A percentile compares a stretch with the other conserved stretches of the same genome.
These are phyloP conservation scores for Aspergillus costaricaensis DNA, from an alignment of 2,329 filamentous ascomycete genomes.

Conservation along the genomic window DNA sequence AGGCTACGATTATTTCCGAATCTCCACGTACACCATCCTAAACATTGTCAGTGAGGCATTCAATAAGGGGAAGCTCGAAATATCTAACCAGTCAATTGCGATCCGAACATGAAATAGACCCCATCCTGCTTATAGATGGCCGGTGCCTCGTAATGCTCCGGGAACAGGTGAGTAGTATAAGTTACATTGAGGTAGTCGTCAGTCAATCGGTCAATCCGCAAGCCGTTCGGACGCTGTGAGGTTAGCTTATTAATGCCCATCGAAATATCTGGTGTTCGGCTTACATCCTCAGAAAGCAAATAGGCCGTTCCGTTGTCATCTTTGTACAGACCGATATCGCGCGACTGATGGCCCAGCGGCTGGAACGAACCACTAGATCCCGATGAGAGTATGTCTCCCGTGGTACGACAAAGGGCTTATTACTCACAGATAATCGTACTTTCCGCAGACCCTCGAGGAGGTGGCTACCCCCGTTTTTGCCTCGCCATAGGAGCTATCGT, in stretches of 20 bases:
- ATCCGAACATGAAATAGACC: slow-evolving; percentile 67
- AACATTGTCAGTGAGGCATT: background rate
- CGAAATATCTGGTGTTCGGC: slow-evolving; percentile 19
- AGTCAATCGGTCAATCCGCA: slow-evolving; percentile 32
- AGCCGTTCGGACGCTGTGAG: slow-evolving; percentile 15
- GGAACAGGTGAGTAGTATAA: slow-evolving; percentile 55
- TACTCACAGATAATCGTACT: slow-evolving; percentile 52
- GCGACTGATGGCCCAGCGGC: slow-evolving; percentile 54
- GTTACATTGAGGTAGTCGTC: slow-evolving; percentile 59
- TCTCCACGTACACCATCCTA: slow-evolving; percentile 16
- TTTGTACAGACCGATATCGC: slow-evolving; percentile 63
- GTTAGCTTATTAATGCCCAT: background rate
- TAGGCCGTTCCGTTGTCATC: slow-evolving; percentile 64
- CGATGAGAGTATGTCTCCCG: too few species aligned
- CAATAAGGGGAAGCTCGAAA: rapidly evolving
- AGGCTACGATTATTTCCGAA: background rate
- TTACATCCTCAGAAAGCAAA: slow-evolving; percentile 63
- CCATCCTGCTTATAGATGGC: slow-evolving; percentile 63
- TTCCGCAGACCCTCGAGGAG: slow-evolving; percentile 60
- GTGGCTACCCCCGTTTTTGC: slow-evolving; percentile 67
- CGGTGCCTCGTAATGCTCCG: slow-evolving; percentile 59
- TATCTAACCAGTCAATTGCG: slow-evolving; percentile 46
- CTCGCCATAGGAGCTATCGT: slow-evolving; percentile 61
- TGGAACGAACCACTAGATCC: slow-evolving; percentile 32
- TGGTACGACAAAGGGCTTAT: background rate